Base-by-base conservation (phyloP, 345 rosid genomes). In the Melaleuca quinquenervia region DNA sequence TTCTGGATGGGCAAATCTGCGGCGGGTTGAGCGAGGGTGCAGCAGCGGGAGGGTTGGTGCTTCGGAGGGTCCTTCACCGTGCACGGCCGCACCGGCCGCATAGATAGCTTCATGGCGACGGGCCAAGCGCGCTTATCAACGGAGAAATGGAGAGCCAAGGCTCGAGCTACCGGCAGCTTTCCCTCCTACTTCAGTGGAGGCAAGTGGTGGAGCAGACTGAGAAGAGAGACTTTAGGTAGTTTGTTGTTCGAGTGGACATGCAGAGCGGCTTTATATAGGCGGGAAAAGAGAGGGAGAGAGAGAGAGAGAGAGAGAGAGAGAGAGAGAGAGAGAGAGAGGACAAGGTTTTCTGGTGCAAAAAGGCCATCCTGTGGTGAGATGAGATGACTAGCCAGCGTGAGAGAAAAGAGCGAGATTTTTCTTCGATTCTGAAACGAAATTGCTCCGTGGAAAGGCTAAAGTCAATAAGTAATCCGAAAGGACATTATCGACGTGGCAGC, bases 91-190 rank as follows among this genome's bases (percentile, higher is more conserved):
- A 82, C 6, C 22, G 75, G 45, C 10, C 10, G 70, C 64, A 85
- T 84, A 3, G 52, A 76, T 11, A 85, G 74, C 55, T 52, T 85
- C 87, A 85, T 85, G 24, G 51, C 24, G 27, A 51, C 49, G 24
- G 76, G 24, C 44, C 5, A 32, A 64, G 5, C 76, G 12, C 3
- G 22, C 76, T 8, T 20, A 13, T 29, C 21, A 10, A 7, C 45
- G 3, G 76, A 18, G 45, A 64, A 64, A 64, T 15, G 45, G 11
- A 64, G 76, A 32, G 8, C 8, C 45, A 41, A 64, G 45, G 44
- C 16, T 64, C 12, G 76, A 29, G 76, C 45, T 64, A 8, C 18
- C 48, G 48, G 78, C 24, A 32, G 48, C 78, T 18, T 70, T 18
- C 48, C 48, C 80, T 32, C 48, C 80, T 32, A 20, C 78, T 70